These are phyloP conservation scores for Puccinia triticina DNA, from an alignment of 1,284 basidiomycete species.

Conservation along the genomic window DNA sequence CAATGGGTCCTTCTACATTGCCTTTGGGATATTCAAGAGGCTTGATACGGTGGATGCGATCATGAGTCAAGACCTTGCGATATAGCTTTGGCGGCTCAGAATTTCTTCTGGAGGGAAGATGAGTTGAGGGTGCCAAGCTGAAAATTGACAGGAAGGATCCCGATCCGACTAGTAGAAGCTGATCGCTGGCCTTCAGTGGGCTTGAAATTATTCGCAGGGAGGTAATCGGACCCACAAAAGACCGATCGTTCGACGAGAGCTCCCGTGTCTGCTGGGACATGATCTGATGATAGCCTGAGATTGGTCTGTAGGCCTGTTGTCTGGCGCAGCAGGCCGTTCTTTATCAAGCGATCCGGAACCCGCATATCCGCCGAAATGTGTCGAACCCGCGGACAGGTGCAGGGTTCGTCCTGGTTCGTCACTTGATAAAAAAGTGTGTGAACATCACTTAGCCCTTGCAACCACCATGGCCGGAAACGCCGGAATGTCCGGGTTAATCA, in stretches of 20 bases:
- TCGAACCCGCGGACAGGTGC: too few species aligned
- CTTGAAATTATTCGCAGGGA: not conserved
- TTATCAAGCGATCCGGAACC: too few species aligned
- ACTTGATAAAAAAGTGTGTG: too few species aligned
- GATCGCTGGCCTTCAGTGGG: not conserved
- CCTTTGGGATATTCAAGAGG: not conserved
- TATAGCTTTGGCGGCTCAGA: not conserved
- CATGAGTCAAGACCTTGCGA: not conserved
- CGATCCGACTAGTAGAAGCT: constrained; percentile 17
- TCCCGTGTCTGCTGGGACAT: not conserved
- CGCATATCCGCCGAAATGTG: too few species aligned
- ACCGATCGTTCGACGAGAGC: not conserved
- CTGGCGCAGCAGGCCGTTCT: too few species aligned
- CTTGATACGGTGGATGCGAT: constrained; percentile 23
- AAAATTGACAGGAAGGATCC: constrained; percentile 3
- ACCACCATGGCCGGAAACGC: too few species aligned
- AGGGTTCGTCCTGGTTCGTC: too few species aligned
- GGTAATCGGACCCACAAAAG: constrained; percentile 13
- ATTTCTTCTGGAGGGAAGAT: not conserved
- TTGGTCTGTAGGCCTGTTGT: too few species aligned
- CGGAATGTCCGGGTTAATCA: too few species aligned
- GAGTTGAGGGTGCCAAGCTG: not conserved
- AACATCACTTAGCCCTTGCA: too few species aligned
- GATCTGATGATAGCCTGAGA: too few species aligned
- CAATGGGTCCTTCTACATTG: not conserved